Base-by-base conservation (phyloP, 352 stramenopile genomes). In the Globisporangium rhizosaccharum region DNA sequence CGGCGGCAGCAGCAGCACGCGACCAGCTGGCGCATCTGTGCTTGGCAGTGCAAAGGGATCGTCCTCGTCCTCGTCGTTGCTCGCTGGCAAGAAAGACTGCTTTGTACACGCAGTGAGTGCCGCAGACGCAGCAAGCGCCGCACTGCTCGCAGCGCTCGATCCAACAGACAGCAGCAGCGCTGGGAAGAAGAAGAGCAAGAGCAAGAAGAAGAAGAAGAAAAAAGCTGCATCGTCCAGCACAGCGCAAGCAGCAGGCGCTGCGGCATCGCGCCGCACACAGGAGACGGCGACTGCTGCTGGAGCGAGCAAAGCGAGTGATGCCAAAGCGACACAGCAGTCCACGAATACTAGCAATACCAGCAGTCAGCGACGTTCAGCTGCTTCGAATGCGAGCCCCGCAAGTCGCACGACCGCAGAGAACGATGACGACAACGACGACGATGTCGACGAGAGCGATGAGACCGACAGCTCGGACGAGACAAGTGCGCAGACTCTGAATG, bases 1-100 rank as follows among this genome's bases (percentile, higher is more conserved):
- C 39, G 82, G 33, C 10, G 33, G 82, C 30, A 83, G 74, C 44
- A 63, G 62, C 8, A 50, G 26, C 25, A 65, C 65, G 20, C 63
- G 62, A 4, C 75, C 68, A 14, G 53, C 51, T 12, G 17, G 3
- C 15, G 17, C 12, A 2, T 56, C 15, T 61, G 23, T 64, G 61
- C 56, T 51, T 59, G 23, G 15, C 49, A 6, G 47, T 46, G 25
- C 28, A 48, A 23, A 25, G 20, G n/a, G 45, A 18, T 12, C 54
- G 7, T 11, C 37, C 20, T 20, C 33, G 20, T 12, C 54, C 7
- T n/a, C 37, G 30, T 30, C 33, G 30, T 1, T 9, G 33, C 7
- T 39, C 18, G 44, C 17, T 15, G 37, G 54, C 25, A 56, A 30
- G 18, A 59, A 59, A 45, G 56, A 49, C 15, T 64, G 58, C 9